Evolutionary conservation across 2,329 filamentous ascomycete genomes (phyloP), one percentile per base, ranked within the genome.

Genomic region (Leptosphaerulina australis): DNA sequence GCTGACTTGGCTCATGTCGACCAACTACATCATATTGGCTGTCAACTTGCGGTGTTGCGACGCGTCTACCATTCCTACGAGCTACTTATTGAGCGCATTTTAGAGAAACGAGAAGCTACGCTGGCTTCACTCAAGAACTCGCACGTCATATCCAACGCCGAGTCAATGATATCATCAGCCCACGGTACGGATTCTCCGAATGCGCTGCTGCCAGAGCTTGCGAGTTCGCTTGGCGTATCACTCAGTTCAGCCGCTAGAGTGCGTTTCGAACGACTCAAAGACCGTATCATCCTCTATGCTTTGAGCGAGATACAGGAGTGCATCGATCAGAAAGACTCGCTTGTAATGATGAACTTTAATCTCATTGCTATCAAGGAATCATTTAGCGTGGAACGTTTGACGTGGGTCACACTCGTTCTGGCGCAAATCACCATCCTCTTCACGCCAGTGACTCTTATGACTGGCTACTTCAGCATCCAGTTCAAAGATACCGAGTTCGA

Each of bases 351-450:
- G 66, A 90, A 90, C 68, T 91, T 91, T 78, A 90, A 88, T 68
- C 79, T 91, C 56, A 89, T 88, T 50, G 84, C 87, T 14, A 84
- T 90, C 63, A 90, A 88, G 66, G 87, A 91, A 69, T 88, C 87
- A 0, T 82, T 85, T 56, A 83, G 84, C 3, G 88, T 90, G 9
- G 87, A 89, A 51, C 81, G 85, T 15, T 79, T 91, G 15, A 90
- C 87, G 0, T 79, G 87, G 49, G 85, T 87, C 56, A 88, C 88
- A 3, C 83, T 90, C 4, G 75, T 91, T 4, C 77, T 91, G 9
- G 87, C 87, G 36, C 91, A 91, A 67, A 83, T 88, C 5, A 88
- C 85, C 10, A 88, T 91, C 30, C 77, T 91, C 41, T 91, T 91
- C 73, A 78, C 91, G 46, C 88, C 88, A 0, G 86, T 91, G 53